Evolutionary conservation across 257 asterid species (phyloP).

Genomic region (Linaria vulgaris): DNA sequence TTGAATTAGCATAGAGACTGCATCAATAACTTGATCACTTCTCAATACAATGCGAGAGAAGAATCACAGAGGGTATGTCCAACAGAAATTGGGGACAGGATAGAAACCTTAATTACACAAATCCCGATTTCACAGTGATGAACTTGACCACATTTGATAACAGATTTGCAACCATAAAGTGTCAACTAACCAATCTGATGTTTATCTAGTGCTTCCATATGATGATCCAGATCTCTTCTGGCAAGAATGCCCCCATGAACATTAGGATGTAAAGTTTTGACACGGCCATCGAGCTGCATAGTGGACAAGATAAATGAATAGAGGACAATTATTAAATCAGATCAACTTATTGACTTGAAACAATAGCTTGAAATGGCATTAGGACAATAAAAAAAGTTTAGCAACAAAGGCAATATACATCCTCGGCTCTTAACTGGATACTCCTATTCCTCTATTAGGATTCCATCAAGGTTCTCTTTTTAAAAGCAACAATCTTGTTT

Average conservation of each 20-base stretch:
- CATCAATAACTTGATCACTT: too few relatives aligned
- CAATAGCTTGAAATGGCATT: not conserved
- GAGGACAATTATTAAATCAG: not conserved
- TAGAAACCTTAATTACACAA: too few relatives aligned
- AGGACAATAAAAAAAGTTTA: not conserved
- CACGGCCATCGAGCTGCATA: constrained; percentile 95
- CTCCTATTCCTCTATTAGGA: too few relatives aligned
- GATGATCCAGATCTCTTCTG: constrained; percentile 88
- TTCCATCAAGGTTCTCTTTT: too few relatives aligned
- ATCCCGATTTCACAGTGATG: too few relatives aligned
- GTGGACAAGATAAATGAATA: constrained; percentile 16
- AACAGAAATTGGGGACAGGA: too few relatives aligned
- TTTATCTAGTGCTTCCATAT: constrained; percentile 80
- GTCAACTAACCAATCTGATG: constrained; percentile 72
- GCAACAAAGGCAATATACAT: constrained; percentile 3
- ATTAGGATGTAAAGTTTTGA: constrained; percentile 89
- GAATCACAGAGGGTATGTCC: too few relatives aligned
- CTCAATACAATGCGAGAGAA: too few relatives aligned
- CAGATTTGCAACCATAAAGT: not conserved
- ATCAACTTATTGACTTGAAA: constrained; percentile 11
- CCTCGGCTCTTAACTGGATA: too few relatives aligned
- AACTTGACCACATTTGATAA: not conserved
- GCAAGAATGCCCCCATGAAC: constrained; percentile 98
- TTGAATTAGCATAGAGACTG: too few relatives aligned
- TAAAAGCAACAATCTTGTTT: too few relatives aligned